phyloP scores from a whole-genome alignment of 2,329 filamentous ascomycete genomes.

The Cytospora piceae region DNA sequence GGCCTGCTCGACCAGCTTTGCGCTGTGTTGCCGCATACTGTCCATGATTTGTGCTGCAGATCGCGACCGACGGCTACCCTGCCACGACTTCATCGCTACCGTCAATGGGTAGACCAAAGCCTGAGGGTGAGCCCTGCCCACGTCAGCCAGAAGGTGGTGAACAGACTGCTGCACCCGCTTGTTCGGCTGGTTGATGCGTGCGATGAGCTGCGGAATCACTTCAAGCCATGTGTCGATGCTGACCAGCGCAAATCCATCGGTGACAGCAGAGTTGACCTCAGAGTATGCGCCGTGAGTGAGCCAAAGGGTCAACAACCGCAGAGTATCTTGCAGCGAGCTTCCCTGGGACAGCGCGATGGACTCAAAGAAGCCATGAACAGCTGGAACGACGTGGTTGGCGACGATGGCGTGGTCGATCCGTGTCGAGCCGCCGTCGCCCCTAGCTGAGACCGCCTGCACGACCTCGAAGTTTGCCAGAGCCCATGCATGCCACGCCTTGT shows the following conservation, averaged over 20 bases:
- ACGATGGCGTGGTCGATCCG: slow-evolving; percentile 68
- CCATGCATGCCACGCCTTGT: slow-evolving; percentile 99
- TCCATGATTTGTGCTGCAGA: slow-evolving; percentile 96
- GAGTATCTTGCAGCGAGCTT: slow-evolving; percentile 93
- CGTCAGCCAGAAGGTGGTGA: slow-evolving; percentile 87
- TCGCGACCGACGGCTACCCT: slow-evolving; percentile 79
- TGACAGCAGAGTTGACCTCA: slow-evolving; percentile 87
- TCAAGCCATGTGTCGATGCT: slow-evolving; percentile 98
- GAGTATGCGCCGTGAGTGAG: slow-evolving; percentile 88
- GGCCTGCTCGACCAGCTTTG: slow-evolving; percentile 89
- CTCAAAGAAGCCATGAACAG: slow-evolving; percentile 94
- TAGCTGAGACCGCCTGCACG: slow-evolving; percentile 77
- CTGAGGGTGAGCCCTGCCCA: slow-evolving; percentile 92
- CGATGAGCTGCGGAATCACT: slow-evolving; percentile 96
- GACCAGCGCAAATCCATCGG: slow-evolving; percentile 87
- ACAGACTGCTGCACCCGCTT: slow-evolving; percentile 85
- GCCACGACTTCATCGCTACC: slow-evolving; percentile 92
- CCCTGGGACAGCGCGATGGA: slow-evolving; percentile 91
- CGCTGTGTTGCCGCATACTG: slow-evolving; percentile 93
- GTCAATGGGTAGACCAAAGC: slow-evolving; percentile 96
- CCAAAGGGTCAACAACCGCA: slow-evolving; percentile 92
- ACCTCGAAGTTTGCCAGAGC: slow-evolving; percentile 98
- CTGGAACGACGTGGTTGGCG: slow-evolving; percentile 88
- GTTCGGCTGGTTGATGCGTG: slow-evolving; percentile 95
- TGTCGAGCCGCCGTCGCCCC: slow-evolving; percentile 57